Evolutionary conservation across 257 asterid genomes (phyloP).

Genomic region (Marsdenia floribunda): DNA sequence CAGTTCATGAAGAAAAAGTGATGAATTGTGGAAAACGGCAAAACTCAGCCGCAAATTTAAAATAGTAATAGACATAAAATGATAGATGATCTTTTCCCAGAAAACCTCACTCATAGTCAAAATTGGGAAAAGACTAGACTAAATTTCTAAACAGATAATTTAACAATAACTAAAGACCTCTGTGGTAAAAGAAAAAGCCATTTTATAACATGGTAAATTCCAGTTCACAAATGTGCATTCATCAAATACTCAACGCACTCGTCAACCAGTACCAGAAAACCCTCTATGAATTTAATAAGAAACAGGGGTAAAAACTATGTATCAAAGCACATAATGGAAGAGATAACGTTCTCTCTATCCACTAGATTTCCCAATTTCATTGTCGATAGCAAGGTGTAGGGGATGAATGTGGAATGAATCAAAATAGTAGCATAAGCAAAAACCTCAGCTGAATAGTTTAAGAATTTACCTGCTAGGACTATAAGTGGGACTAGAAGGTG

Average conservation of each 20-base stretch:
- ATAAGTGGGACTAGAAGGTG: conserved; percentile 91
- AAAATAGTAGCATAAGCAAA: neutral
- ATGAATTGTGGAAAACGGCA: neutral
- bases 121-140: neutral
- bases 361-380: neutral
- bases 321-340: neutral
- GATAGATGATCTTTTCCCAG: neutral
- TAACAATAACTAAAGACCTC: neutral
- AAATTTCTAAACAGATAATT: neutral
- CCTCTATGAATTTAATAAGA: neutral
- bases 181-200: neutral
- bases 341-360: too few species aligned
- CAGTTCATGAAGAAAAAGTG: neutral
- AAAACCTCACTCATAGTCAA: neutral
- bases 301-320: too few species aligned
- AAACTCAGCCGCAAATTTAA: neutral
- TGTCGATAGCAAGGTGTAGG: neutral
- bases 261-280: neutral
- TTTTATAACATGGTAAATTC: neutral
- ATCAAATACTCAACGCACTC: neutral
- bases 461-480: conserved; percentile 89
- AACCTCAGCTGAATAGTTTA: conserved; percentile 12
- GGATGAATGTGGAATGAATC: neutral
- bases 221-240: neutral
- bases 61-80: neutral